Percentiles rank a stretch among this genome's conserved stretches.
phyloP scores from a whole-genome alignment of 306 rosid species.

The Alnus glutinosa region DNA sequence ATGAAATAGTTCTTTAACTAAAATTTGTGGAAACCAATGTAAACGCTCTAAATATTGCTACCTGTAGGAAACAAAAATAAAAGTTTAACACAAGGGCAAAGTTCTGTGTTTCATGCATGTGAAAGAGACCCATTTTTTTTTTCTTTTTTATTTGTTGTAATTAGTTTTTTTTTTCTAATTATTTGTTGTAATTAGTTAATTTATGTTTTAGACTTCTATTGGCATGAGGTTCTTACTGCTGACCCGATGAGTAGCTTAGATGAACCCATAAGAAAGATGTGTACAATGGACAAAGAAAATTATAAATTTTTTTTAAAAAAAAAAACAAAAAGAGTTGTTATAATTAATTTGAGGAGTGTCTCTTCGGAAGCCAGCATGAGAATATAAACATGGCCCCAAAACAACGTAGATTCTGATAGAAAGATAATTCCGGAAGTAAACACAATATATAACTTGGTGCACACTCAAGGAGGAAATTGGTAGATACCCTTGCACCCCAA shows the following conservation, averaged over 20 bases:
- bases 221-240: not conserved
- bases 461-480: conserved; percentile 13
- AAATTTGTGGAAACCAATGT: too few species aligned
- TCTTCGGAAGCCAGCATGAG: conserved; percentile 34
- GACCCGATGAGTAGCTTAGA: not conserved
- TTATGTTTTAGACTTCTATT: not conserved
- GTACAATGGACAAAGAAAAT: not conserved
- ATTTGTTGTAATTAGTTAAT: not conserved
- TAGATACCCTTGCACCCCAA: conserved; percentile 44
- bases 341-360: not conserved
- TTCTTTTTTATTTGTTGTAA: not conserved
- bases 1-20: too few species aligned
- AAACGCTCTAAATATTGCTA: not conserved
- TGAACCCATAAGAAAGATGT: not conserved
- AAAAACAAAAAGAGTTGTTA: not conserved
- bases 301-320: too few species aligned
- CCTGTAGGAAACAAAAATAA: too few species aligned
- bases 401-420: conserved; percentile 29
- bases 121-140: not conserved
- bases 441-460: not conserved
- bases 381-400: conserved; percentile 26
- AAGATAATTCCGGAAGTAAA: not conserved
- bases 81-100: not conserved
- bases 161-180: too few species aligned
- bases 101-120: not conserved